A percentile compares a stretch with the other conserved stretches of the same genome.
Evolutionary conservation across 225 moss, liverwort and hornwort genomes (phyloP).

Genomic region (Physcomitrellopsis africana): DNA sequence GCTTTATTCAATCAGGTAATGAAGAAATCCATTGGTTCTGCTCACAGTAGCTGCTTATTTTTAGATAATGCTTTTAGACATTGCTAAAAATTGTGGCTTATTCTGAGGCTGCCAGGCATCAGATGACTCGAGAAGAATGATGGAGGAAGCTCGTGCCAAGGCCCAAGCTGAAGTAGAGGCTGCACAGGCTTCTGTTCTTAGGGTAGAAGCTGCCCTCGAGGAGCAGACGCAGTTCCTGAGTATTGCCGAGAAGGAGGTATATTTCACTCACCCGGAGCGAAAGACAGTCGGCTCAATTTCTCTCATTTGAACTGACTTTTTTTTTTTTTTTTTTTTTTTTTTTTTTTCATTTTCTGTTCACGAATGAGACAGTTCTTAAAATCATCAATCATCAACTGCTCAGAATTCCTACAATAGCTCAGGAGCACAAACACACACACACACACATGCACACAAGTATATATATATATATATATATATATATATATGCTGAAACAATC

Average conservation of each 20-base stretch:
- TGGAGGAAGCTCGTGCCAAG: slow-evolving; percentile 69
- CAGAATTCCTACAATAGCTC: no score
- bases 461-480: no score
- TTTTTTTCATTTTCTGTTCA: no score
- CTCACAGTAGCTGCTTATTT: neutral
- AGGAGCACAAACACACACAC: no score
- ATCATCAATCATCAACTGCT: no score
- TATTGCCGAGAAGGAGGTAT: slow-evolving; percentile 61
- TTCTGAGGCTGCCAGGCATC: slow-evolving; percentile 55
- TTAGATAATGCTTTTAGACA: neutral
- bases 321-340: no score
- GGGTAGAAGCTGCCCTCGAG: slow-evolving; percentile 65
- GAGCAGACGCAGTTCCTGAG: slow-evolving; percentile 65
- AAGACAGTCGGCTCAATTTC: slow-evolving; percentile 9
- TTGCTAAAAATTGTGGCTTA: slow-evolving; percentile 30
- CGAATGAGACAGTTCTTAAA: no score
- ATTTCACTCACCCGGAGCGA: neutral
- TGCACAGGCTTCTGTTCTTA: slow-evolving; percentile 58
- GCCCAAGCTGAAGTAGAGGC: slow-evolving; percentile 64
- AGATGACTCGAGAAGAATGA: slow-evolving; percentile 70
- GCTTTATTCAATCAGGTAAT: slow-evolving; percentile 64
- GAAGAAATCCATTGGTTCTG: neutral
- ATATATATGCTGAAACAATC: no score
- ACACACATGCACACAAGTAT: no score
- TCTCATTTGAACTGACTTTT: neutral